phyloP scores from a whole-genome alignment of 139 green algal genomes.

The Chlorella sp. region DNA sequence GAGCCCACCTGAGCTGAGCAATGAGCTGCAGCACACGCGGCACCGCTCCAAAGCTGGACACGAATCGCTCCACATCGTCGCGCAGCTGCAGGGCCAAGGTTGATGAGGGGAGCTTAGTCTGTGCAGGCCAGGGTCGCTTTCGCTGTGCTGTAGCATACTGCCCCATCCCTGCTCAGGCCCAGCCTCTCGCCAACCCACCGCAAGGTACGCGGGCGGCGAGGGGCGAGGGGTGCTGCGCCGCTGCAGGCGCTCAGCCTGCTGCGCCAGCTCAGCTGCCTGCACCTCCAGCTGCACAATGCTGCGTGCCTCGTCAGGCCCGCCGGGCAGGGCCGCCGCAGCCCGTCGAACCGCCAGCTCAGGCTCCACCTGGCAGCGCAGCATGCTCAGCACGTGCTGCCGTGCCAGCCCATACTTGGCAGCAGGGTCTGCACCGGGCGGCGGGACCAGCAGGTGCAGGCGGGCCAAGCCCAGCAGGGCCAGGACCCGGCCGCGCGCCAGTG shows the following conservation, averaged over 20 bases:
- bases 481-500: slow-evolving; percentile 50
- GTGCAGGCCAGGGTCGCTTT: too few relatives aligned
- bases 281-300: slow-evolving; percentile 44
- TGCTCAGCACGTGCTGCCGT: slow-evolving; percentile 41
- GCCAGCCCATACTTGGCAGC: slow-evolving; percentile 67
- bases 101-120: too few relatives aligned
- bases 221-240: slow-evolving; percentile 75
- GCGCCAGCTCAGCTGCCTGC: slow-evolving; percentile 2
- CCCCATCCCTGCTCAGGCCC: not conserved
- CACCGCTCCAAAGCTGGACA: slow-evolving; percentile 33
- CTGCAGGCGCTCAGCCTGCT: slow-evolving; percentile 37
- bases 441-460: slow-evolving; percentile 84
- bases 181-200: not conserved
- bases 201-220: slow-evolving; percentile 72
- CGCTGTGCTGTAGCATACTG: too few relatives aligned
- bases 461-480: slow-evolving; percentile 86
- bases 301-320: slow-evolving; percentile 61
- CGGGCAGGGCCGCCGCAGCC: slow-evolving; percentile 51
- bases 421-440: slow-evolving; percentile 81
- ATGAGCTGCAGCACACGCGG: slow-evolving; percentile 14
- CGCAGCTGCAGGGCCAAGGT: too few relatives aligned
- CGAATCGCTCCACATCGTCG: slow-evolving; percentile 61
- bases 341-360: slow-evolving; percentile 58
- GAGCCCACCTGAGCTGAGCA: not conserved
- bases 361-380: slow-evolving; percentile 51